Percentiles rank a stretch among this genome's conserved stretches.
Conservation (phyloP, 2,329 filamentous ascomycete genomes). For the Neofusicoccum parvum region DNA sequence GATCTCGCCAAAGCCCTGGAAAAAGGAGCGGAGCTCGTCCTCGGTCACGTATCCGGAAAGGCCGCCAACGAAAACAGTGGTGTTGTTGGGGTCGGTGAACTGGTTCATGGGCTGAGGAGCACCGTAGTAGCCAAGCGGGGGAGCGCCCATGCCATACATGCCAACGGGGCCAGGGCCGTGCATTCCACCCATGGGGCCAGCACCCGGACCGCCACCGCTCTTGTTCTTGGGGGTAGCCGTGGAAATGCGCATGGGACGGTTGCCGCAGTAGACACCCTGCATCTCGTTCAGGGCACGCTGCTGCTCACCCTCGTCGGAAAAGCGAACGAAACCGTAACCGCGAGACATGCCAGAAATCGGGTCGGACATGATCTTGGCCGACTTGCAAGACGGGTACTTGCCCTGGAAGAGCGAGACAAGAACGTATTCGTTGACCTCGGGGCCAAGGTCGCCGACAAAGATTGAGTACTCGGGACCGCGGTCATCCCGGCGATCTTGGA, state of each 20-base stretch:
- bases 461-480: slow-evolving; percentile 95
- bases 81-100: slow-evolving; percentile 99
- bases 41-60: slow-evolving; percentile 98
- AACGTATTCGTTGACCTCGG: slow-evolving; percentile 98
- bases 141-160: slow-evolving; percentile 71
- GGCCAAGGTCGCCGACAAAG: slow-evolving; percentile 96
- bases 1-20: slow-evolving; percentile 99
- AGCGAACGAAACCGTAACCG: slow-evolving; percentile 96
- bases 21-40: slow-evolving; percentile 99
- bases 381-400: slow-evolving; percentile 96
- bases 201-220: slow-evolving; percentile 55
- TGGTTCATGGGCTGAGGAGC: slow-evolving; percentile 91
- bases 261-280: slow-evolving; percentile 99
- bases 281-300: slow-evolving; percentile 95
- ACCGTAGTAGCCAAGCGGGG: slow-evolving; percentile 67
- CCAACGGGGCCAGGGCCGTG: slow-evolving; percentile 54
- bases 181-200: slow-evolving; percentile 55
- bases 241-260: slow-evolving; percentile 97
- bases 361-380: slow-evolving; percentile 99
- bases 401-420: slow-evolving; percentile 95
- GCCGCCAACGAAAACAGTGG: slow-evolving; percentile 96
- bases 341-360: slow-evolving; percentile 97
- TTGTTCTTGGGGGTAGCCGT: slow-evolving; percentile 97
- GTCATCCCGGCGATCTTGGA: slow-evolving; percentile 94
- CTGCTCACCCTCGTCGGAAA: slow-evolving; percentile 93